phyloP scores from a whole-genome alignment of 208 protist genomes.

The Leishmania braziliensis region DNA sequence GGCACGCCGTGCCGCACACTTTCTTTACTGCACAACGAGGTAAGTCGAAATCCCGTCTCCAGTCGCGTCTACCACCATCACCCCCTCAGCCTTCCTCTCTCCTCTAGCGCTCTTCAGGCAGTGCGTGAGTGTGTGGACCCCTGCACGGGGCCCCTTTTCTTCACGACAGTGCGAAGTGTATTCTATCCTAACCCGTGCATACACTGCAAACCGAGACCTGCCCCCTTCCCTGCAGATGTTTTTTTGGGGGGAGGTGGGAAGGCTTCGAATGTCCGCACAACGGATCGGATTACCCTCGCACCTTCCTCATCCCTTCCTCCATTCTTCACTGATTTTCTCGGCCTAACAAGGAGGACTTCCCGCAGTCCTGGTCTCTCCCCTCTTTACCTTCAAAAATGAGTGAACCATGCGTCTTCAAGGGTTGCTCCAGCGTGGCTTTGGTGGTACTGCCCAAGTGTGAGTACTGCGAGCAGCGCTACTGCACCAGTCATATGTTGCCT shows the following conservation, averaged over 20 bases:
- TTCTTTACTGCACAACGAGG: neutral
- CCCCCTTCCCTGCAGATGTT: no score
- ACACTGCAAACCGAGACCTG: neutral
- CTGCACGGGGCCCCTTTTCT: neutral
- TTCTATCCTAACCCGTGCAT: neutral
- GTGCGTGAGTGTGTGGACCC: no score
- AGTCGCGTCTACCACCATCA: neutral
- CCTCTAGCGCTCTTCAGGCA: neutral
- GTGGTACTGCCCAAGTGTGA: constrained; percentile 64
- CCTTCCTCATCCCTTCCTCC: neutral
- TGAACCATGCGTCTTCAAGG: constrained; percentile 31
- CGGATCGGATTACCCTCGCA: neutral
- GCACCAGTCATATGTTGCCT: constrained; percentile 78
- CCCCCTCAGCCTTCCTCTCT: neutral
- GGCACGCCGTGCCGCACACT: neutral
- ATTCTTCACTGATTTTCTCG: neutral
- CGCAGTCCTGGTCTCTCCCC: constrained; percentile 12
- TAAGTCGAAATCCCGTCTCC: neutral
- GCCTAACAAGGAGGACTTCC: neutral
- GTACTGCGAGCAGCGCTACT: constrained; percentile 69
- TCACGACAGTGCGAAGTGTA: neutral
- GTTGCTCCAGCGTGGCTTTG: constrained; percentile 52
- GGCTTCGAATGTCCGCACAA: neutral
- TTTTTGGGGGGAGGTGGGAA: neutral
- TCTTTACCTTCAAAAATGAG: constrained; percentile 33